These are phyloP conservation scores for Aegle marmelos DNA, from an alignment of 345 rosid species.

Conservation along the genomic window DNA sequence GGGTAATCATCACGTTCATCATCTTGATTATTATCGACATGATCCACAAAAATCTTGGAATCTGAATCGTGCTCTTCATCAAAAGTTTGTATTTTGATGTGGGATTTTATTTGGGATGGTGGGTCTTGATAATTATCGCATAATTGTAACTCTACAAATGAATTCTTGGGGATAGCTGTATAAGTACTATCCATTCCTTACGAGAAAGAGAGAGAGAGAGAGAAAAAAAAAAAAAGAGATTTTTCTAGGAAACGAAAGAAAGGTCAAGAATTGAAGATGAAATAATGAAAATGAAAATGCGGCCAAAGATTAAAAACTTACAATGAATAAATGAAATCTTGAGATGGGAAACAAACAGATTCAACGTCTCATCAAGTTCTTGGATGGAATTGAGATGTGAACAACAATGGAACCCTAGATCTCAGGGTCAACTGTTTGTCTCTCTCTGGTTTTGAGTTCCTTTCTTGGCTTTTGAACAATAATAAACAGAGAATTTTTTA, in stretches of 20 bases:
- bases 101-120: constrained; percentile 30
- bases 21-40: constrained; percentile 32
- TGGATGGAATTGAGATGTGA: background rate
- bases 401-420: background rate
- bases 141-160: constrained; percentile 57
- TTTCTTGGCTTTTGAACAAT: background rate
- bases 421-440: constrained; percentile 6
- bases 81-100: constrained; percentile 33
- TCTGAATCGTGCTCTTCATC: constrained; percentile 40
- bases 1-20: constrained; percentile 40
- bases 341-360: background rate
- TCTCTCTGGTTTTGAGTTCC: background rate
- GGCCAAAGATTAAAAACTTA: background rate
- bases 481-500: too few species aligned
- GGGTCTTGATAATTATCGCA: constrained; percentile 32
- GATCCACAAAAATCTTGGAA: constrained; percentile 20
- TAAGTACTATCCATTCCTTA: constrained; percentile 63
- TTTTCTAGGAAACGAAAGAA: background rate
- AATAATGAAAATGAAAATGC: background rate
- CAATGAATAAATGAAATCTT: background rate
- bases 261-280: background rate
- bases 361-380: background rate
- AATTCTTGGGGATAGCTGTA: constrained; percentile 51
- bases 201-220: too few species aligned
- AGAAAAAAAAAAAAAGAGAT: background rate